Conservation (phyloP, 179 eudicot genomes). For the Gypsophila paniculata region DNA sequence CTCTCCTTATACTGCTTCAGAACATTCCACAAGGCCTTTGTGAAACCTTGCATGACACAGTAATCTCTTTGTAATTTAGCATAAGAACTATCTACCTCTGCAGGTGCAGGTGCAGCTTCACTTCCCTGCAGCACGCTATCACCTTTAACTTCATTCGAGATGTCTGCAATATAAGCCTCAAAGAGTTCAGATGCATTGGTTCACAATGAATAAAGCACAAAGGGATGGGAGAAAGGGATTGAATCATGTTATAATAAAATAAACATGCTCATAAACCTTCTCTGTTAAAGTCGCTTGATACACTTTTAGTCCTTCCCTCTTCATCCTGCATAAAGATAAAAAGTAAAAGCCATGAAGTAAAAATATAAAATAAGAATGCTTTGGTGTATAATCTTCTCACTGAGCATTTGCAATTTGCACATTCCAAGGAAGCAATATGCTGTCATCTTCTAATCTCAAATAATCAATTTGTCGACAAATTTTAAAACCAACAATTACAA, state of each 20-base stretch:
- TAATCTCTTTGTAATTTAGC: conserved; percentile 40
- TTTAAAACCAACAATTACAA: background rate
- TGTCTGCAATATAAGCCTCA: conserved; percentile 24
- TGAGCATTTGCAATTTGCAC: background rate
- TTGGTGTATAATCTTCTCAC: background rate
- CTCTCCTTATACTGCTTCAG: conserved; percentile 66
- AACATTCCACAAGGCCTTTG: conserved; percentile 72
- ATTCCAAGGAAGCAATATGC: background rate
- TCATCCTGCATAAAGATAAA: conserved; percentile 36
- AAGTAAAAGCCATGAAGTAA: background rate
- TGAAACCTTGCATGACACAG: conserved; percentile 48
- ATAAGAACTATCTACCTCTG: conserved; percentile 18
- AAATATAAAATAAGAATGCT: background rate
- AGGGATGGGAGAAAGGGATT: conserved; percentile 1
- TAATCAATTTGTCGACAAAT: background rate
- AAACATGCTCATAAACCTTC: conserved; percentile 35
- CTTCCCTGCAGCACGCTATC: conserved; percentile 20
- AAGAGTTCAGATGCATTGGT: conserved; percentile 13
- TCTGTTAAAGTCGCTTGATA: conserved; percentile 19
- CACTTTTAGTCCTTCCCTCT: conserved; percentile 24
- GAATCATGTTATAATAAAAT: background rate
- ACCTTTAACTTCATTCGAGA: conserved; percentile 17
- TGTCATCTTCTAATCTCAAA: background rate
- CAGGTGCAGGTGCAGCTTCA: conserved; percentile 11
- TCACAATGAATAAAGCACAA: conserved; percentile 22